Conservation (phyloP, 2,329 filamentous ascomycete species). For the Seiridium cupressi region DNA sequence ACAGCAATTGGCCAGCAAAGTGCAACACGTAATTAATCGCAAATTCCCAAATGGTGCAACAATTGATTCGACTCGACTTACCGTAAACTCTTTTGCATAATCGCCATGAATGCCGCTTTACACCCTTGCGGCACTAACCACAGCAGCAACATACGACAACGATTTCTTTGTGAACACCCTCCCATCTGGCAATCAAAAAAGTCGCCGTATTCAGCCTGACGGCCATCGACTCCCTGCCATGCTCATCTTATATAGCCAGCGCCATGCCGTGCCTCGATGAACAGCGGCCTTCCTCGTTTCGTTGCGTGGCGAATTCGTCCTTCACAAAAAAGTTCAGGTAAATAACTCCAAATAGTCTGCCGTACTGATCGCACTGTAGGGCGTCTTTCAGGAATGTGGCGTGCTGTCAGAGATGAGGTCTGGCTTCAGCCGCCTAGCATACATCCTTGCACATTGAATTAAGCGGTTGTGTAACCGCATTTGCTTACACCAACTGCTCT, state of each 20-base stretch:
- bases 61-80: slow-evolving; percentile 30
- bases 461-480: not conserved
- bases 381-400: not conserved
- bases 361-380: not conserved
- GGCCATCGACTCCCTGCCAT: not conserved
- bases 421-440: not conserved
- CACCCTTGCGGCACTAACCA: slow-evolving; percentile 23
- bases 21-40: slow-evolving; percentile 37
- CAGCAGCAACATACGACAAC: slow-evolving; percentile 20
- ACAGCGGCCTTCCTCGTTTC: not conserved
- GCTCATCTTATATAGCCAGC: not conserved
- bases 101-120: slow-evolving; percentile 5
- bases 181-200: not conserved
- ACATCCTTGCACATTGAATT: not conserved
- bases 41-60: slow-evolving; percentile 34
- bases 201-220: not conserved
- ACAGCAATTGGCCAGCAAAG: slow-evolving; percentile 32
- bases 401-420: not conserved
- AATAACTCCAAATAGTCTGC: not conserved
- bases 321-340: not conserved
- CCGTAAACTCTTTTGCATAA: slow-evolving; percentile 27
- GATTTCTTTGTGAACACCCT: slow-evolving; percentile 16
- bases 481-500: not conserved
- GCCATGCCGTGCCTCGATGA: not conserved
- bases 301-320: too few relatives aligned